phyloP scores from a whole-genome alignment of 768 basidiomycete genomes.

The Hericium rajendrae region DNA sequence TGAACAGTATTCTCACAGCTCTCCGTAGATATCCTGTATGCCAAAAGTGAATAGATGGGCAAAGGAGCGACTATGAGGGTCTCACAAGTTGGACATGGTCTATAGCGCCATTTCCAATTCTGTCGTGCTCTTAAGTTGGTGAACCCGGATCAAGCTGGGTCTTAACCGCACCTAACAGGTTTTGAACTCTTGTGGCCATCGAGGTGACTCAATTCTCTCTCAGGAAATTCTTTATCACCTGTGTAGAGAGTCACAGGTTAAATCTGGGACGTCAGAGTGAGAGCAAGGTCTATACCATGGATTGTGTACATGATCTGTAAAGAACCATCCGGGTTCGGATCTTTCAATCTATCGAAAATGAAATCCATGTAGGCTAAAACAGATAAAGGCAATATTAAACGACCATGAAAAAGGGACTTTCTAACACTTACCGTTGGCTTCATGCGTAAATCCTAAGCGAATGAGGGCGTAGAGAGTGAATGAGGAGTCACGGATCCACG shows the following conservation, averaged over 20 bases:
- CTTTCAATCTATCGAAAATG: slow-evolving; percentile 71
- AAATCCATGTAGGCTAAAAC: slow-evolving; percentile 78
- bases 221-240: slow-evolving; percentile 59
- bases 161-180: slow-evolving; percentile 50
- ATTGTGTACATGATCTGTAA: slow-evolving; percentile 97
- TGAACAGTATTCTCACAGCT: slow-evolving; percentile 45
- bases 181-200: slow-evolving; percentile 83
- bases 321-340: slow-evolving; percentile 85
- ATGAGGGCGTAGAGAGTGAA: slow-evolving; percentile 95
- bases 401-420: not conserved
- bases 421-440: slow-evolving; percentile 63
- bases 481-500: slow-evolving; percentile 92
- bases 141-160: not conserved
- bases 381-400: no score
- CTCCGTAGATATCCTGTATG: slow-evolving; percentile 88
- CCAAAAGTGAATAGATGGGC: slow-evolving; percentile 2
- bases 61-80: not conserved
- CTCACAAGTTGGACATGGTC: slow-evolving; percentile 82
- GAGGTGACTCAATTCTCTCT: slow-evolving; percentile 80
- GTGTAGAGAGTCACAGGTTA: not conserved
- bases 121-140: slow-evolving; percentile 10
- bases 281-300: slow-evolving; percentile 44
- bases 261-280: not conserved
- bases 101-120: slow-evolving; percentile 93
- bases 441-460: slow-evolving; percentile 87